Base-by-base conservation (phyloP, 768 basidiomycete genomes). In the Lyophyllum semitale region DNA sequence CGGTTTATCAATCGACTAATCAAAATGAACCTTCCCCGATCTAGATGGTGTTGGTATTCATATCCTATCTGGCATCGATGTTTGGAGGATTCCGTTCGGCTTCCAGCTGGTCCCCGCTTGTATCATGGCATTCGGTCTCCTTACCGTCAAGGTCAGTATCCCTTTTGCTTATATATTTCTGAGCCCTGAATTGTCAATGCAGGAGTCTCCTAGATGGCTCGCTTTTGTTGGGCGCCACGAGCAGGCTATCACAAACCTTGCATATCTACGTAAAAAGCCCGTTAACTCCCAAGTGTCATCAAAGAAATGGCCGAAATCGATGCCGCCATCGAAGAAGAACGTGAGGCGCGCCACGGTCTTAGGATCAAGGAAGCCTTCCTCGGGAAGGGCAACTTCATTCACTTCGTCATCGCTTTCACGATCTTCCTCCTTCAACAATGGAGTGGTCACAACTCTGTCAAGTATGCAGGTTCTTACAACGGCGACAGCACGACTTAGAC, bases 371-470 rank as follows among this genome's bases (percentile, higher is more conserved):
- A 91, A 61, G 89, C 89, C 2, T 88, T 93, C 73, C 74, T 90
- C 35, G 87, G 87, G 18, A 89, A 89, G 66, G 93, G 93, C 44
- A 93, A 93, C 72, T 80, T 84, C 43, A 73, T 87, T 56, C 86
- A 93, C 22, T 94, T 95, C 74, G 73, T 88, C n/a, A 92, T 95
- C 62, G 92, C 93, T 1, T 85, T 91, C 60, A 69, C 80, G 25
- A 89, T 92, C 57, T 92, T 93, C 75, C 66, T 89, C 56, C 73
- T 92, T 8, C 92, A 93, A 61, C 90, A 93, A 66, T 92, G 87
- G 87, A 80, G 82, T 45, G 93, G 93, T 1, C 92, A 93, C 67
- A 91, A 94, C 71, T 86, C 87, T 0, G 87, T 93, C 59, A 76
- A 74, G 77, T 81, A 55, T 30, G 75, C 61, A 4, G 17, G 4